Base-by-base conservation (phyloP, 1,139 yeast genomes). In the Petasospora fabianii region DNA sequence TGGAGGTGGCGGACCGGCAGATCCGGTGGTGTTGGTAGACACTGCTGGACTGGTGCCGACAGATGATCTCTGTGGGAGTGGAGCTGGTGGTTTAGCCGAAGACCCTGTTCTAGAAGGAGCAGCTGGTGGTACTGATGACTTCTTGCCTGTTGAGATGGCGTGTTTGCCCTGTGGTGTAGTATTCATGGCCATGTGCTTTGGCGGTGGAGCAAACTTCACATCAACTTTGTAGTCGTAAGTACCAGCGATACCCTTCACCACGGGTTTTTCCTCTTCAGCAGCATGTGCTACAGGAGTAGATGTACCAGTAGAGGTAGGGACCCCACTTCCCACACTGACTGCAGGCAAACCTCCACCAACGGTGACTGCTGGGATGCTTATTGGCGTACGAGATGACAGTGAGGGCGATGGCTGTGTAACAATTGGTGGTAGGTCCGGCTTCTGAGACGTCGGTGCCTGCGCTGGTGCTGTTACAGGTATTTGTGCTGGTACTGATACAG, bases 201-300 rank as follows among this genome's bases (percentile, higher is more conserved):
- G 65, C 4, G 66, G 66, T 11, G 66, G 66, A 3, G 62, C 59
- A 42, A 55, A 62, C 14, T 51, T 49, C 10, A 58, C 54, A 14
- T 53, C 51, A 15, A 51, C 45, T 12, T 56, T 47, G 37, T 55
- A 55, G 15, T 57, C 52, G 42, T 59, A 60, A 6, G 42, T 20
- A 1, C 64, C 54, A 20, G 58, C 12, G 24, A 50, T 35, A 27
- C 53, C 51, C 30, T 48, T 44, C 20, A 50, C 30, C 11, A 36
- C 41, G 4, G 37, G 43, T 11, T 42, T 42, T 21, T 40, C 49
- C 13, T 21, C 44, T n/a, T 37, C 38, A 4, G 16, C 40, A n/a
- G 28, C 30, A 7, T 15, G 6, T 14, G n/a, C n/a, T 21, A 19
- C 19, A 14, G 27, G 5, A 5, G 27, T 21, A 3, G 21, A 5